Base-by-base conservation (phyloP, 2,329 filamentous ascomycete species). In the Phialocephala subalpina region DNA sequence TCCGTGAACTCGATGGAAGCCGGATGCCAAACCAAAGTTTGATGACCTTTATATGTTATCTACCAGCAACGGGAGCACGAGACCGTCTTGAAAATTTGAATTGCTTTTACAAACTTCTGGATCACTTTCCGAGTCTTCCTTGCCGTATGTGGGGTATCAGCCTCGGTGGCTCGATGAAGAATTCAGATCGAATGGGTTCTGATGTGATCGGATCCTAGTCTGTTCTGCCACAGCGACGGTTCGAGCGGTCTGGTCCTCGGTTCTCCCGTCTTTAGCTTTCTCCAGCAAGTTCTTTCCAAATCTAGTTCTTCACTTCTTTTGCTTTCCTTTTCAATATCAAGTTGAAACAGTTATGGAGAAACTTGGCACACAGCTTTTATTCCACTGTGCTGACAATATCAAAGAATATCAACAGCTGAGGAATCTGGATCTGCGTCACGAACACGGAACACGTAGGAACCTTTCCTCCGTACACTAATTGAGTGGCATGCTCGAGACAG, bases 101-200 rank as follows among this genome's bases (percentile, higher is more conserved):
- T 53, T 53, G 27, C 49, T 53, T 53, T 53, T 53, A 22, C 49
- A 53, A 14, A 29, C 11, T 22, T 53, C 49, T 22, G 29, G 49
- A 29, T 22, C 49, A 7, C 14, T 33, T 11, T n/a, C 27, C 25
- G 14, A 16, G 3, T 16, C 18, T 14, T 11, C 25, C 25, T 14
- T 29, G 25, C 49, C 49, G 45, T 25, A 12, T 53, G 49, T 53
- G 49, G 49, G 49, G 49, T 53, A 53, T 18, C 49, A 53, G 49
- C 49, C 25, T 53, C 25, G 25, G 49, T 16, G 27, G 49, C 25
- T 29, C 11, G 49, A 27, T 53, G 49, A 27, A 27, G 27, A 18
- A 53, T 33, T 33, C 9, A 33, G 49, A 27, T 27, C 49, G 29
- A 25, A 53, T 29, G 49, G 3, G 49, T 29, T 53, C 22, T 4